phyloP scores from a whole-genome alignment of 163 green algal species.

The Coccomyxa subellipsoidea region DNA sequence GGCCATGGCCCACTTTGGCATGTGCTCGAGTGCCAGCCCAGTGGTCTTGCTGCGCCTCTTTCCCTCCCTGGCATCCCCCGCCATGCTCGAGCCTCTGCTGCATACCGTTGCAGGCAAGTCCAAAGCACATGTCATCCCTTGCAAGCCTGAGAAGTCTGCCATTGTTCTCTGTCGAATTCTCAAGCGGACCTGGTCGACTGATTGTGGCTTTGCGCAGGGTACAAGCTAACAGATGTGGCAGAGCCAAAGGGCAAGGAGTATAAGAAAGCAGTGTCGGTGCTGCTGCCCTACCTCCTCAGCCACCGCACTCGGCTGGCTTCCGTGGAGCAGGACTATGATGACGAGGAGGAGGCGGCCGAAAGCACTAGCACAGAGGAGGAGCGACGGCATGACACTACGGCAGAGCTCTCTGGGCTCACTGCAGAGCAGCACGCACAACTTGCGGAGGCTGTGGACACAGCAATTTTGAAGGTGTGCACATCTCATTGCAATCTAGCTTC shows the following conservation, averaged over 20 bases:
- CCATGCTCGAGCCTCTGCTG: conserved; percentile 27
- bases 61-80: conserved; percentile 52
- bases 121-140: neutral
- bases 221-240: conserved; percentile 8
- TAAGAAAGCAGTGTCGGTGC: conserved; percentile 35
- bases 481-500: no score
- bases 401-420: conserved; percentile 5
- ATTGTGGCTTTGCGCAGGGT: conserved; percentile 11
- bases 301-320: conserved; percentile 59
- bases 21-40: conserved; percentile 48
- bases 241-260: conserved; percentile 37
- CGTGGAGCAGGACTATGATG: conserved; percentile 6
- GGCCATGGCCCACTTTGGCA: conserved; percentile 71
- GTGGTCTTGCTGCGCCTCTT: conserved; percentile 70
- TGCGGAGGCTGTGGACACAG: conserved; percentile 65
- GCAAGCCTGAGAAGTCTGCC: neutral
- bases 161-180: no score
- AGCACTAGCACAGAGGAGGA: conserved; percentile 1
- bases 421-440: conserved; percentile 25
- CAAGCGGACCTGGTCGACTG: no score
- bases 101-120: conserved; percentile 13
- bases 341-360: neutral
- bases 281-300: conserved; percentile 77
- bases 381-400: neutral
- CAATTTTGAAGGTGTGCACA: conserved; percentile 43